These are phyloP conservation scores for Suillus plorans DNA, from an alignment of 768 basidiomycete species.

Conservation along the genomic window DNA sequence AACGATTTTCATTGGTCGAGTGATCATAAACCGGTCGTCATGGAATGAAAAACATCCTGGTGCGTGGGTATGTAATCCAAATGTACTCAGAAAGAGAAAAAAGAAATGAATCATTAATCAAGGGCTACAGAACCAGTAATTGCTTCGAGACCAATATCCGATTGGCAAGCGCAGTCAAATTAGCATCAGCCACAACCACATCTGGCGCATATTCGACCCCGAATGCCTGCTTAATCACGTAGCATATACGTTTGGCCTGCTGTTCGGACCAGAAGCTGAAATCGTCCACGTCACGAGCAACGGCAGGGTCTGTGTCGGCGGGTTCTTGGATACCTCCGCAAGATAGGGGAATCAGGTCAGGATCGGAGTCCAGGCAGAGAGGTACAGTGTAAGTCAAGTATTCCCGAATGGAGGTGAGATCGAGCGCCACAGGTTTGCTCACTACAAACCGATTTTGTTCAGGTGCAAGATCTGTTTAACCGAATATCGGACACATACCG, in stretches of 20 bases:
- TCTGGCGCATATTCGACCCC: slow-evolving; percentile 86
- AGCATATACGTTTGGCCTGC: slow-evolving; percentile 88
- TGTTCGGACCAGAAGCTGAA: slow-evolving; percentile 91
- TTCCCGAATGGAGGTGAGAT: slow-evolving; percentile 63
- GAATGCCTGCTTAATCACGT: slow-evolving; percentile 78
- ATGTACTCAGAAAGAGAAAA: background rate
- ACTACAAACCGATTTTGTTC: slow-evolving; percentile 43
- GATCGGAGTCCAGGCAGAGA: slow-evolving; percentile 85
- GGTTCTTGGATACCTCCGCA: slow-evolving; percentile 44
- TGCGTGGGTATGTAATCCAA: background rate
- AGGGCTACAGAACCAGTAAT: slow-evolving; percentile 35
- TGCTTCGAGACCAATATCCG: slow-evolving; percentile 79
- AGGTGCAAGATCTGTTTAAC: background rate
- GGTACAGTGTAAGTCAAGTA: slow-evolving; percentile 77
- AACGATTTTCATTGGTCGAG: no score
- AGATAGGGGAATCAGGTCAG: slow-evolving; percentile 72
- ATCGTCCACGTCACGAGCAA: slow-evolving; percentile 79
- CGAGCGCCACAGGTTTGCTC: slow-evolving; percentile 60
- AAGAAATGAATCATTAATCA: slow-evolving; percentile 13
- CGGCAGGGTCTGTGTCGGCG: slow-evolving; percentile 17
- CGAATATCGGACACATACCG: slow-evolving; percentile 50
- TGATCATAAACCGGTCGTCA: background rate
- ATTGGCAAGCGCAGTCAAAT: slow-evolving; percentile 80
- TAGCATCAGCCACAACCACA: slow-evolving; percentile 92
- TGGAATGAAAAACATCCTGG: background rate